Conservation (phyloP, 345 rosid species). For the Brassica cretica region DNA sequence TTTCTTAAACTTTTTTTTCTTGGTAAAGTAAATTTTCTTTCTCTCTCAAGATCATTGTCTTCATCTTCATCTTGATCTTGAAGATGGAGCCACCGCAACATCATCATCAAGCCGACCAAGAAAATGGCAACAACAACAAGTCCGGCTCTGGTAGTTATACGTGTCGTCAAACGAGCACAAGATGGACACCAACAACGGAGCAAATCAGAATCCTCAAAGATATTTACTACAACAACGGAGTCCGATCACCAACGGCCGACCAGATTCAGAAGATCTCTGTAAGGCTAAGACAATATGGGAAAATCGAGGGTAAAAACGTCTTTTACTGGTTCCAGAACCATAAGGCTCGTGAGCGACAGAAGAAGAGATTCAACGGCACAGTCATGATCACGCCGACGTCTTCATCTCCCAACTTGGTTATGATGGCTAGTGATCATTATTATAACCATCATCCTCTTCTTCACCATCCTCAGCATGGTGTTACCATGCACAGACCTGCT, state of each 20-base stretch:
- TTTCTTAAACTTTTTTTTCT: conserved; percentile 4
- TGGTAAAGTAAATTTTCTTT: conserved; percentile 21
- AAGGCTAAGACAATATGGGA: conserved; percentile 75
- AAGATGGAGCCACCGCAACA: conserved; percentile 59
- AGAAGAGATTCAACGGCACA: conserved; percentile 64
- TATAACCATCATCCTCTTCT: conserved; percentile 19
- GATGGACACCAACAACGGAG: conserved; percentile 95
- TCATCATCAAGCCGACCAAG: conserved; percentile 51
- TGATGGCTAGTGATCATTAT: conserved; percentile 29
- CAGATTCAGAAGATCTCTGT: conserved; percentile 95
- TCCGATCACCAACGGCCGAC: conserved; percentile 86
- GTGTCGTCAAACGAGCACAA: conserved; percentile 84
- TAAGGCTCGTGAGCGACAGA: conserved; percentile 96
- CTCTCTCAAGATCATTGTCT: conserved; percentile 1
- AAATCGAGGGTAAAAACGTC: conserved; percentile 96
- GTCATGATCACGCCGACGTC: conserved; percentile 20
- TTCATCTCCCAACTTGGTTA: conserved; percentile 32
- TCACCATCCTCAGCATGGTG: conserved; percentile 27
- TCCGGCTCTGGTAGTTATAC: conserved; percentile 50
- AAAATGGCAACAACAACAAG: conserved; percentile 43
- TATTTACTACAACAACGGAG: conserved; percentile 84
- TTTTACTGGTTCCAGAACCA: conserved; percentile 99
- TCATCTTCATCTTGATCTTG: conserved; percentile 25
- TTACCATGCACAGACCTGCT: conserved; percentile 49
- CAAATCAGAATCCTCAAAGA: conserved; percentile 87